phyloP scores from a whole-genome alignment of 371 early-diverging fungal species.

The Mucor lusitanicus region DNA sequence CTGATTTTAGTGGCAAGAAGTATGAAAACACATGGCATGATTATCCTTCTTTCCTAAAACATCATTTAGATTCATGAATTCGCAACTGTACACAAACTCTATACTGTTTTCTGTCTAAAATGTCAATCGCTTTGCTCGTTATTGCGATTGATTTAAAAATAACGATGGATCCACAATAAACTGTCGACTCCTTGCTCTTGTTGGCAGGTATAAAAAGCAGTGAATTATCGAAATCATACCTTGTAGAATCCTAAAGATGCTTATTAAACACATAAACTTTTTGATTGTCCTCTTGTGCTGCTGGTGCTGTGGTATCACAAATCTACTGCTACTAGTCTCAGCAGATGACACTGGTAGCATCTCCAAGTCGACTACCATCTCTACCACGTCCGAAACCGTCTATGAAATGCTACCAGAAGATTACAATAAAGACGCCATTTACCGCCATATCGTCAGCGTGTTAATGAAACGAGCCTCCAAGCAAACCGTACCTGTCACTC shows the following conservation, averaged over 20 bases:
- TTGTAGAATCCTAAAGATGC: not conserved
- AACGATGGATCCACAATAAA: not conserved
- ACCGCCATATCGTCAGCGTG: not conserved
- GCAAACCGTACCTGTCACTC: not conserved
- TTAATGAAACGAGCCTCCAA: not conserved
- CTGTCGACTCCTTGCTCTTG: not conserved
- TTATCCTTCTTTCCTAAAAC: not conserved
- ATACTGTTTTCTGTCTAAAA: not conserved
- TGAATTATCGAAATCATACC: not conserved
- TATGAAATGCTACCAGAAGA: not conserved
- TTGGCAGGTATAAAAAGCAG: not conserved
- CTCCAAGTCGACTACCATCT: not conserved
- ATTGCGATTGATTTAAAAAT: not conserved
- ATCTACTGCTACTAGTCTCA: not conserved
- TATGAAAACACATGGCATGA: constrained; percentile 3
- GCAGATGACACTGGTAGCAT: not conserved
- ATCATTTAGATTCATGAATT: not conserved
- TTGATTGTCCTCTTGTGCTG: not conserved
- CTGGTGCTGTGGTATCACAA: not conserved
- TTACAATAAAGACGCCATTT: not conserved
- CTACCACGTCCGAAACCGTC: not conserved
- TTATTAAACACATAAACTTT: constrained; percentile 1
- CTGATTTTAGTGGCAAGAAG: not conserved
- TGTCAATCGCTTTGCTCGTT: not conserved
- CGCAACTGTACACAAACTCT: not conserved